These are phyloP conservation scores for Suillus sp. DNA, from an alignment of 768 basidiomycete species.

Conservation along the genomic window DNA sequence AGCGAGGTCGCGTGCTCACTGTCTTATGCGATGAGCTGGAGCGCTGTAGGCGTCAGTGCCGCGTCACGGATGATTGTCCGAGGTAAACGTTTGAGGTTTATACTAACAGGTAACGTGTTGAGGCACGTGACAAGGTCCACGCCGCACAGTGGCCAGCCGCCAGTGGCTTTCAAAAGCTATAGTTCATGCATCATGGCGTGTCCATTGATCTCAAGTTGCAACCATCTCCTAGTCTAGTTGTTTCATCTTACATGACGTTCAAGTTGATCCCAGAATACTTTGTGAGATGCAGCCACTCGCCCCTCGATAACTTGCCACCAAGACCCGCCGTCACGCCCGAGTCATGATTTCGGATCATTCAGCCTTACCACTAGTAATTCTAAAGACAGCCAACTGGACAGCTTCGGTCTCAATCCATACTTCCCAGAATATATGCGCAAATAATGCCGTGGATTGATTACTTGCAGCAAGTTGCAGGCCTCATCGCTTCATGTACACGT, in stretches of 20 bases:
- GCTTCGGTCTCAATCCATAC: neutral
- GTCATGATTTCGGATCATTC: neutral
- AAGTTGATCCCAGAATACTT: neutral
- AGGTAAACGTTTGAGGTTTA: neutral
- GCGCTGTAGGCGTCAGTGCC: neutral
- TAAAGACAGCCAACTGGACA: neutral
- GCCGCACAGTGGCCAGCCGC: neutral
- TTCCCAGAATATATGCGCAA: neutral
- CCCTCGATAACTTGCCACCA: neutral
- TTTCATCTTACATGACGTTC: neutral
- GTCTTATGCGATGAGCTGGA: neutral
- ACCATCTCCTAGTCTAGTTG: neutral
- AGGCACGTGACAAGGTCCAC: conserved; percentile 4
- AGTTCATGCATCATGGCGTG: neutral
- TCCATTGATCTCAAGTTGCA: neutral
- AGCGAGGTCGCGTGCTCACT: neutral
- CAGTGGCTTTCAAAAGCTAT: neutral
- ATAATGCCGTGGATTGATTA: neutral
- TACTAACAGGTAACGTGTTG: conserved; percentile 1
- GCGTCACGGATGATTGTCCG: neutral
- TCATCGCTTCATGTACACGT: neutral
- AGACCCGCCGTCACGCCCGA: neutral
- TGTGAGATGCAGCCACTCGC: neutral
- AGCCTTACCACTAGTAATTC: neutral
- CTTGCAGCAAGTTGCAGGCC: too few species aligned